Conservation (phyloP, 1,284 basidiomycete genomes). For the Pterulicium gracile region DNA sequence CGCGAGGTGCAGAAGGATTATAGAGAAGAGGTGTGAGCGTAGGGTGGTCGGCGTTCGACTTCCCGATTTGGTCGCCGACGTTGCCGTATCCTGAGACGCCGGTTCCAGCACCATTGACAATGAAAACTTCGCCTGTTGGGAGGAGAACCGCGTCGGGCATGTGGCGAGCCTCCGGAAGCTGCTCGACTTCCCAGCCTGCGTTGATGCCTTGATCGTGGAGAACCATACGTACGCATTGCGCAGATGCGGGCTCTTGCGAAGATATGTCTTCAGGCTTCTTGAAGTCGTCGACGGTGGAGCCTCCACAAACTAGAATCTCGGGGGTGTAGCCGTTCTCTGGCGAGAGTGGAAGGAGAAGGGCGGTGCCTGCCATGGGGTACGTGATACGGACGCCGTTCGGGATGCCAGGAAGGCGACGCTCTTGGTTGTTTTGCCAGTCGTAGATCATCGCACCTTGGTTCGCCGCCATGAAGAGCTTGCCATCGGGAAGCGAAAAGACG, state of each 20-base stretch:
- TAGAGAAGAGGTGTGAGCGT: slow-evolving; percentile 68
- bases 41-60: slow-evolving; percentile 74
- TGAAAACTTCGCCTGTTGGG: slow-evolving; percentile 66
- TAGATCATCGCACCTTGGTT: slow-evolving; percentile 76
- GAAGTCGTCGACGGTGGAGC: slow-evolving; percentile 57
- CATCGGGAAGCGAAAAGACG: slow-evolving; percentile 61
- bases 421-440: slow-evolving; percentile 57
- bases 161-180: slow-evolving; percentile 61
- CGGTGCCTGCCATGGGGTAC: slow-evolving; percentile 74
- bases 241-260: slow-evolving; percentile 58
- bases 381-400: slow-evolving; percentile 76
- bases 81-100: slow-evolving; percentile 84
- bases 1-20: slow-evolving; percentile 46
- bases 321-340: slow-evolving; percentile 53
- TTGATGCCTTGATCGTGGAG: slow-evolving; percentile 56
- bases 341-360: slow-evolving; percentile 58
- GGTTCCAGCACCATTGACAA: slow-evolving; percentile 66
- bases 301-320: slow-evolving; percentile 71
- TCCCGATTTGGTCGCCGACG: slow-evolving; percentile 55
- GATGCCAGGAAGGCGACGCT: slow-evolving; percentile 53
- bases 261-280: slow-evolving; percentile 51
- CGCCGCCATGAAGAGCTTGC: slow-evolving; percentile 69
- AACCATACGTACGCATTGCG: slow-evolving; percentile 63
- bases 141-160: slow-evolving; percentile 80
- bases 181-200: slow-evolving; percentile 63